Evolutionary conservation across 768 basidiomycete genomes (phyloP), one percentile per base, ranked within the genome.

Genomic region (Mycena latifolia): DNA sequence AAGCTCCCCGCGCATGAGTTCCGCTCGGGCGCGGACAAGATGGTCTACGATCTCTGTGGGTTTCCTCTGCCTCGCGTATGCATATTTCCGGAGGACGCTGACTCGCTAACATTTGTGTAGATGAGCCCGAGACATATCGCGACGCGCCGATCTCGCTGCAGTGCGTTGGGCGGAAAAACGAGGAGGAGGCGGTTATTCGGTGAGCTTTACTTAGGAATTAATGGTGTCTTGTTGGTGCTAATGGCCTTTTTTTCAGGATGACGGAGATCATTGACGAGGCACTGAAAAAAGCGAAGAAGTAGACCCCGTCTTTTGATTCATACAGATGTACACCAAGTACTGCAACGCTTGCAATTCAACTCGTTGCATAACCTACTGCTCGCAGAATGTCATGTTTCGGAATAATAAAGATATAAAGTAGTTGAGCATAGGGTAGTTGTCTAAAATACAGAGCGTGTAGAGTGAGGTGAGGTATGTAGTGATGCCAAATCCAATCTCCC

Each of bases 1-100:
- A 82, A 82, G 72, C 76, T 70, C 29, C 41, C 41, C 3, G 75
- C 80, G 0, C 78, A 85, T 52, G 71, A 75, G 17, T 91, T 90
- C 75, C 74, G 84, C 25, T 80, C 77, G n/a, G 74, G 77, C 0
- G 47, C 67, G 2, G 92, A 94, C 73, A 77, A 83, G 73, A 63
- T 58, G 3, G 80, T 82, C 51, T 84, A 62, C 52, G 61, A 62
- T 25, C 18, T n/a, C 2, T 62, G 61, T 46, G 45, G 14, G 60
- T n/a, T 20, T 41, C 1, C 1, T 31, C 11, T 25, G 24, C 46
- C 10, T 5, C 20, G 22, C 5, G 24, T n/a, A n/a, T n/a, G n/a
- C n/a, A n/a, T n/a, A n/a, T n/a, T 24, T 47, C 5, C 15, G 25
- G 5, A 2, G 14, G 10, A 22, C 2, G 27, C 46, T 43, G 41